Evolutionary conservation across 495 filamentous ascomycete species (phyloP), one percentile per base, ranked within the genome.

Genomic region (Tuber indicum): DNA sequence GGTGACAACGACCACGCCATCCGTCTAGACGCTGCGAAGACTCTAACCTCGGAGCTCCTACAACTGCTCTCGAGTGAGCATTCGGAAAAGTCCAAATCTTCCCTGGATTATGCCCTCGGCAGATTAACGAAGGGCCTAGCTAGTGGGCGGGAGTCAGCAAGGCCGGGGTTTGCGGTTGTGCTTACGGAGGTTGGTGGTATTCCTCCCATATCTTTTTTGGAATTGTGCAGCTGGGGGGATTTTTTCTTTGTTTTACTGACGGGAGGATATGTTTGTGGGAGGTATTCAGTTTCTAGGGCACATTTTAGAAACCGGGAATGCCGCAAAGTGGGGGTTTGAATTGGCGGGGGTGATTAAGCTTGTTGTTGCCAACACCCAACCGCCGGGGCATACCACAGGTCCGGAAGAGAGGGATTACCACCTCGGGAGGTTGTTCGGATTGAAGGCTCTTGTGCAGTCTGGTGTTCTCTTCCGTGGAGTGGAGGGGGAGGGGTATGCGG

Each of bases 111-210:
- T 74, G 82, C 82, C 19, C 82, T 92, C 49, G 86, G 85, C 77
- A 87, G 94, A 46, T 87, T 99, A 21, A 92, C 97, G 81, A 90
- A 92, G 70, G 96, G 96, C 52, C 89, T 99, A 42, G 93, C 94
- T 74, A 97, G 94, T 82, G 91, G 94, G 70, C 89, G 93, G 39
- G 97, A 97, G 85, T 94, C 92, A 21, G 93, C 95, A 45, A 88
- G 96, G 42, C 85, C 94, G 75, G 96, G 96, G n/a, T 98, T 96
- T 83, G 96, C 93, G 52, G 86, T 97, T 75, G 94, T 95, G 2
- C 85, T 98, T 78, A 92, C 94, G 0, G 95, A 98, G 85, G 86
- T 97, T 75, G 83, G 96, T 58, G 86, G 1, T 89, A 91, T 14
- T 92, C n/a, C 88, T 87, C 79, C 23, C 21, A n/a, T 62, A 26